phyloP scores from a whole-genome alignment of 2,329 filamentous ascomycete genomes.

The Chaetomiaceae sp. region DNA sequence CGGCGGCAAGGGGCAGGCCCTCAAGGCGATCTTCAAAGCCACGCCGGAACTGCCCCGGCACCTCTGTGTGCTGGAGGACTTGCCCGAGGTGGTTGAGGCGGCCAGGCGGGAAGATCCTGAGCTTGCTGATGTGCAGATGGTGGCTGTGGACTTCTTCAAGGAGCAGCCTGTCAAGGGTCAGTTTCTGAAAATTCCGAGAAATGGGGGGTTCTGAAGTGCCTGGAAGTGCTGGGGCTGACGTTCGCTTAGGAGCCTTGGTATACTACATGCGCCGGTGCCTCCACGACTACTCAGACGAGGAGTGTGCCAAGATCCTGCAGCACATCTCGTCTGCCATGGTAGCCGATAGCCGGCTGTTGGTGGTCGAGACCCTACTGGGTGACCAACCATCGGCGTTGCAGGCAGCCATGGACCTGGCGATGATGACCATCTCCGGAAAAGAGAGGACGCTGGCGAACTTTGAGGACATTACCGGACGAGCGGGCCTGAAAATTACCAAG shows the following conservation, averaged over 20 bases:
- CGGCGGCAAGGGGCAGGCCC: conserved; percentile 33
- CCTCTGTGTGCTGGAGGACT: conserved; percentile 29
- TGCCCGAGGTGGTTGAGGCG: conserved; percentile 29
- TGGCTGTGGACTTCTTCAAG: conserved; percentile 29
- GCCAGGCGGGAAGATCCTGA: conserved; percentile 18
- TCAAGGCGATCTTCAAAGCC: conserved; percentile 29
- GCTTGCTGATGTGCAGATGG: conserved; percentile 18
- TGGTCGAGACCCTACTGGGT: conserved; percentile 22
- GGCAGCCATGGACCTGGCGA: conserved; percentile 20
- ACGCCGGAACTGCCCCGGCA: conserved; percentile 25
- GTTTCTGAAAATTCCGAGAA: neutral
- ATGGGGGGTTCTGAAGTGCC: neutral
- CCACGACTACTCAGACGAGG: conserved; percentile 33
- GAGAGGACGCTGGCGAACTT: neutral
- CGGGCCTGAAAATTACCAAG: no score
- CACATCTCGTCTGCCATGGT: conserved; percentile 28
- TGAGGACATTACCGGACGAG: neutral
- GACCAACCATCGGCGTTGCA: conserved; percentile 15
- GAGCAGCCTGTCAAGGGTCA: conserved; percentile 30
- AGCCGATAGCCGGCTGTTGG: conserved; percentile 24
- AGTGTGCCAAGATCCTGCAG: conserved; percentile 28
- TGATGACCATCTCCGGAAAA: conserved; percentile 9
- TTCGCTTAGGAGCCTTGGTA: conserved; percentile 28
- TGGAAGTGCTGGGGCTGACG: neutral
- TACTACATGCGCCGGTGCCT: conserved; percentile 34